Percentiles rank a stretch among this genome's conserved stretches.
Evolutionary conservation across 345 rosid species (phyloP).

Genomic region (Lumnitzera littorea): DNA sequence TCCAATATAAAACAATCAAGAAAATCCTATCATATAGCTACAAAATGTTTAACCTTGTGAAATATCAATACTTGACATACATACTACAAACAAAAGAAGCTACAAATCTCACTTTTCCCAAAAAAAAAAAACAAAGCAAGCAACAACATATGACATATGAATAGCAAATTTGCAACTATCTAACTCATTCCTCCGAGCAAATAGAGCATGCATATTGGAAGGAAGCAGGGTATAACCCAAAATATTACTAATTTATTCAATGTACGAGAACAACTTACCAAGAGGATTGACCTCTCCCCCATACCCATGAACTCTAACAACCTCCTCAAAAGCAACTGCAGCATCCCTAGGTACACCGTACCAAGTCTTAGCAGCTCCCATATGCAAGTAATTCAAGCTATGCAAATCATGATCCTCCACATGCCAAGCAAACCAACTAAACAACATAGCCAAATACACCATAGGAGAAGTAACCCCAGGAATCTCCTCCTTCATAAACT

Average conservation of each 20-base stretch:
- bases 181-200: neutral
- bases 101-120: neutral
- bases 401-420: constrained; percentile 97
- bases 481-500: constrained; percentile 96
- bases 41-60: too few relatives aligned
- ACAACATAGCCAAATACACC: constrained; percentile 95
- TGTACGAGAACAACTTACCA: constrained; percentile 36
- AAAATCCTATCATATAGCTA: too few relatives aligned
- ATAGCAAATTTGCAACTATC: neutral
- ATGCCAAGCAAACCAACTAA: constrained; percentile 99
- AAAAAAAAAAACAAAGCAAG: neutral
- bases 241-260: neutral
- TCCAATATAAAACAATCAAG: too few relatives aligned
- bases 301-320: constrained; percentile 88
- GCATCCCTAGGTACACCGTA: constrained; percentile 96
- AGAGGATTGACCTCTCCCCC: constrained; percentile 95
- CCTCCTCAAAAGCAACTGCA: constrained; percentile 91
- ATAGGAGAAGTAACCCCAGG: constrained; percentile 98
- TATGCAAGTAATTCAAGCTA: constrained; percentile 95
- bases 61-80: too few relatives aligned
- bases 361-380: constrained; percentile 97
- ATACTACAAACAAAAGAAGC: neutral
- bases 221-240: constrained; percentile 21
- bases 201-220: neutral
- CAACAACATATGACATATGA: neutral